Evolutionary conservation across 2,329 filamentous ascomycete genomes (phyloP), one percentile per base, ranked within the genome.

Genomic region (Orbilia ellipsospora): DNA sequence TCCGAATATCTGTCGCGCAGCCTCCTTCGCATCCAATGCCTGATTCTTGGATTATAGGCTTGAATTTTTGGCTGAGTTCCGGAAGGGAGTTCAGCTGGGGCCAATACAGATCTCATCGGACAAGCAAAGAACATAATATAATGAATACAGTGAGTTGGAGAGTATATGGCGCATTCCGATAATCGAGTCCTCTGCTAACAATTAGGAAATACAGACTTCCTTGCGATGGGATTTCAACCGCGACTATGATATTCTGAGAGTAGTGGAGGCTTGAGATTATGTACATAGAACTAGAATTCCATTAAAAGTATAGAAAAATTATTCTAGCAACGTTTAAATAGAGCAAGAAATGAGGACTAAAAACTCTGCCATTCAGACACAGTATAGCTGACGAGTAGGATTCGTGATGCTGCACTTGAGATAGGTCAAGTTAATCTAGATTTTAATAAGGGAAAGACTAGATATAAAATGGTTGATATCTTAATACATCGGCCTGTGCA

Each of bases 221-320:
- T 12, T 57, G 31, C 54, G 54, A 57, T 57, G 54, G 54, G 54
- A 57, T 40, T 57, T 57, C n/a, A 57, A 57, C 42, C 26, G 26
- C 13, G 13, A 57, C 4, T 57, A 57, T 42, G 54, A 57, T 42
- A 40, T 2, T 18, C 42, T 57, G 16, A 42, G 42, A 16, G 13
- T 16, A 16, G 42, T 45, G 10, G 42, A 45, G n/a, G 42, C 13
- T 12, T 13, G 13, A 45, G 13, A 45, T 12, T 4, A 45, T 13
- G 12, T 5, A 45, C 10, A 45, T 45, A n/a, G n/a, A n/a, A n/a
- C n/a, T n/a, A n/a, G n/a, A n/a, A n/a, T n/a, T n/a, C n/a, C n/a
- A n/a, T n/a, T n/a, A n/a, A n/a, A n/a, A n/a, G n/a, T n/a, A n/a
- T n/a, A n/a, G n/a, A n/a, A n/a, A n/a, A n/a, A n/a, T n/a, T n/a